Percentiles rank a stretch among this genome's conserved stretches.
phyloP scores from a whole-genome alignment of 2,329 filamentous ascomycete species.

The Macrophomina tecta region DNA sequence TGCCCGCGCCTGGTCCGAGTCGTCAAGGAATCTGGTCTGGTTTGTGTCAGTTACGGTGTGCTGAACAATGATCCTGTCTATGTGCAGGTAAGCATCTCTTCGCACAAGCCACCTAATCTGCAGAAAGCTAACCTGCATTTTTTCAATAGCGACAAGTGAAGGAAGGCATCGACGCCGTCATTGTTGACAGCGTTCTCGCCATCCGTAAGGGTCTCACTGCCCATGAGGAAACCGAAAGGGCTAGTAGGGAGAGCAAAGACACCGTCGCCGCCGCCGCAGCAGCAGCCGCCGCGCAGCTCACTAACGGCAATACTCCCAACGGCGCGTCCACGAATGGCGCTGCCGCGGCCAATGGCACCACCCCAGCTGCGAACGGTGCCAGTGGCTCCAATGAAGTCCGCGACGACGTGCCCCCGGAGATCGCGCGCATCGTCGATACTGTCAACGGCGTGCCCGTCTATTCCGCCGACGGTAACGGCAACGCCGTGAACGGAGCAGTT shows the following conservation, averaged over 20 bases:
- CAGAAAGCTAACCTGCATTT: constrained; percentile 6
- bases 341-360: not conserved
- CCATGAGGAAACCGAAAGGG: constrained; percentile 4
- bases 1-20: constrained; percentile 88
- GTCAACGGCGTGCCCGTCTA: constrained; percentile 35
- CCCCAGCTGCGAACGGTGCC: not conserved
- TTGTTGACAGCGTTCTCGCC: constrained; percentile 91
- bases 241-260: not conserved
- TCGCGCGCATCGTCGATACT: constrained; percentile 30
- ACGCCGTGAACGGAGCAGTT: constrained; percentile 6
- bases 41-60: constrained; percentile 93
- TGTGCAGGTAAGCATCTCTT: constrained; percentile 71
- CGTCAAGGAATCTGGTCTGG: constrained; percentile 90
- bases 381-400: not conserved
- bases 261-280: not conserved
- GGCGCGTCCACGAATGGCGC: not conserved
- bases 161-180: constrained; percentile 96
- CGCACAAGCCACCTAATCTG: not conserved
- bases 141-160: constrained; percentile 78
- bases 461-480: not conserved
- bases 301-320: not conserved
- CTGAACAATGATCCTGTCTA: constrained; percentile 87
- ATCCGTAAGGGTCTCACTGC: constrained; percentile 85
- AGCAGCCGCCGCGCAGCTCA: not conserved
- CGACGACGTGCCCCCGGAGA: not conserved